phyloP scores from a whole-genome alignment of 345 rosid species.

The Aquilaria yunnanensis region DNA sequence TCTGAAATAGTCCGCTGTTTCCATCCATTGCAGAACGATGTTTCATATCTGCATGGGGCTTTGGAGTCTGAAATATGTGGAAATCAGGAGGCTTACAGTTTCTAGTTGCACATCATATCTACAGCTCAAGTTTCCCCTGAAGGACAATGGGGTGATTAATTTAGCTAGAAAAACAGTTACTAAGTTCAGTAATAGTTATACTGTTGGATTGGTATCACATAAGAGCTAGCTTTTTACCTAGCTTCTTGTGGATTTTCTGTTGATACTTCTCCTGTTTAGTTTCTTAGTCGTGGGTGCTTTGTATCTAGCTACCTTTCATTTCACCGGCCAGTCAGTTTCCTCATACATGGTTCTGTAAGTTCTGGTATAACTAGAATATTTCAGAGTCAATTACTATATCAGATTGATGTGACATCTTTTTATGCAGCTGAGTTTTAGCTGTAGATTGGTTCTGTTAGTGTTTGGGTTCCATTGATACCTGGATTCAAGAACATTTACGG shows the following conservation, averaged over 20 bases:
- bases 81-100: conserved; percentile 10
- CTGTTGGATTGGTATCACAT: conserved; percentile 3
- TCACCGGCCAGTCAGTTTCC: conserved; percentile 7
- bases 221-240: conserved; percentile 12
- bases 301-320: conserved; percentile 10
- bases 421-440: too few species aligned
- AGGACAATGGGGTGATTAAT: conserved; percentile 16
- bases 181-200: conserved; percentile 13
- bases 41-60: conserved; percentile 2
- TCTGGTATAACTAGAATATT: too few species aligned
- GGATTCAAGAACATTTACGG: too few species aligned
- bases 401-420: too few species aligned
- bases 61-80: conserved; percentile 7
- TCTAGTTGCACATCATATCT: conserved; percentile 9
- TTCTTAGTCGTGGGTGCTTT: conserved; percentile 12
- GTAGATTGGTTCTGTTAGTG: too few species aligned
- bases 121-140: conserved; percentile 7
- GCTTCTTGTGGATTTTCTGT: conserved; percentile 9
- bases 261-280: conserved; percentile 13
- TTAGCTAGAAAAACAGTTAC: conserved; percentile 12
- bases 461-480: too few species aligned
- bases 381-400: too few species aligned
- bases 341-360: not conserved
- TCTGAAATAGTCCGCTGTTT: conserved; percentile 4
- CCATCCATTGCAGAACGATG: conserved; percentile 21